These are phyloP conservation scores for Phaeoacremonium minimum DNA, from an alignment of 2,329 filamentous ascomycete genomes.

Conservation along the genomic window DNA sequence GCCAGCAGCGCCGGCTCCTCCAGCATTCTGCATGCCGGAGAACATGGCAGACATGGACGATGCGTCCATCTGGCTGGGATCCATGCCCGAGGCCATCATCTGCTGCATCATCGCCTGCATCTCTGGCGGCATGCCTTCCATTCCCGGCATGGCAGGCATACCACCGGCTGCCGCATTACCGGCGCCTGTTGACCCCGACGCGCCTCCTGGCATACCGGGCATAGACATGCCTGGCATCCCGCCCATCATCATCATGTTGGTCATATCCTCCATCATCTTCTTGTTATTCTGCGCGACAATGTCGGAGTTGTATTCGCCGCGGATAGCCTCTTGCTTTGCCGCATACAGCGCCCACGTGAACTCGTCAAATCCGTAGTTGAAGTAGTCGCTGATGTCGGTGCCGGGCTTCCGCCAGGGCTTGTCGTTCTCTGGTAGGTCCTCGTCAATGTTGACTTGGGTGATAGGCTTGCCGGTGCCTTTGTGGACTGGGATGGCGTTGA, in stretches of 20 bases:
- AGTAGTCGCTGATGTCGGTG: conserved; percentile 93
- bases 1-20: conserved; percentile 30
- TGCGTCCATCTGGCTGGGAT: conserved; percentile 63
- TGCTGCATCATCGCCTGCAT: conserved; percentile 69
- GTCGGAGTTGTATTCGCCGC: conserved; percentile 69
- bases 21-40: conserved; percentile 47
- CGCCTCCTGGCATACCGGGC: conserved; percentile 28
- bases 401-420: conserved; percentile 96
- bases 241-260: conserved; percentile 63
- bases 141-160: conserved; percentile 48
- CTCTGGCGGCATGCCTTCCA: conserved; percentile 62
- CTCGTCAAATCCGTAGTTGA: conserved; percentile 98
- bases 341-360: conserved; percentile 97
- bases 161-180: conserved; percentile 22
- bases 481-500: conserved; percentile 78
- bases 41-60: conserved; percentile 56
- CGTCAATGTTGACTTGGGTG: conserved; percentile 70
- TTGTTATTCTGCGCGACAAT: conserved; percentile 62
- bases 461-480: conserved; percentile 77
- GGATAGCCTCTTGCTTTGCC: conserved; percentile 76
- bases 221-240: conserved; percentile 35
- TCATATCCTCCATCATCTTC: conserved; percentile 73
- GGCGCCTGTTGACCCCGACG: conserved; percentile 17
- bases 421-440: conserved; percentile 71
- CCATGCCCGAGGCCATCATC: conserved; percentile 63